Evolutionary conservation across 2,329 filamentous ascomycete genomes (phyloP).

Genomic region (Nigrospora oryzae): DNA sequence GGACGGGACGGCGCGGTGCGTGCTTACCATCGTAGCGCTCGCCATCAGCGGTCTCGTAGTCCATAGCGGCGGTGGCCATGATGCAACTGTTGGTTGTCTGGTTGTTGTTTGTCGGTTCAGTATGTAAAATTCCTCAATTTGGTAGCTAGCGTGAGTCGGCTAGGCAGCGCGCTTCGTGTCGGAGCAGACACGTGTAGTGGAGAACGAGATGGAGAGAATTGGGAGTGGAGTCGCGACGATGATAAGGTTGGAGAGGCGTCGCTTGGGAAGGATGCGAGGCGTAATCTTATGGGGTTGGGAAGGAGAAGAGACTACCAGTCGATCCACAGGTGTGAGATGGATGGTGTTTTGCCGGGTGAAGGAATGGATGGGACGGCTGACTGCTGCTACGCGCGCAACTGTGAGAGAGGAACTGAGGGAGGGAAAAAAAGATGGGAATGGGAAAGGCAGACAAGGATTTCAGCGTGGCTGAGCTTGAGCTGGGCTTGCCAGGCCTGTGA

Average conservation of each 20-base stretch:
- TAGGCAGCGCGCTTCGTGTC: not conserved
- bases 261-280: too few species aligned
- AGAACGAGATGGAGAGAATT: too few species aligned
- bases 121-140: not conserved
- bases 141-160: not conserved
- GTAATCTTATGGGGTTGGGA: too few species aligned
- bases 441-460: too few species aligned
- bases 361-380: too few species aligned
- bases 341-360: too few species aligned
- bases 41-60: constrained; percentile 61
- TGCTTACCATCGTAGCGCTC: constrained; percentile 57
- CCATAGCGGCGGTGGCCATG: constrained; percentile 61
- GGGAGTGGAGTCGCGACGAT: too few species aligned
- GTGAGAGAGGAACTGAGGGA: not conserved
- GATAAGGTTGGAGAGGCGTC: too few species aligned
- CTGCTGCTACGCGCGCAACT: too few species aligned
- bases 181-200: constrained; percentile 1
- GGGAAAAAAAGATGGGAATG: not conserved
- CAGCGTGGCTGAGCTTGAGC: too few species aligned
- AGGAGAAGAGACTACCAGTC: too few species aligned
- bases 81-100: constrained; percentile 5
- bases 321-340: too few species aligned
- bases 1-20: not conserved
- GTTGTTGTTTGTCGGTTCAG: constrained; percentile 1
- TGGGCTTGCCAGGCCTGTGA: not conserved